Base-by-base conservation (phyloP, 805 yeast genomes). In the Cyberlindnera suaveolens region DNA sequence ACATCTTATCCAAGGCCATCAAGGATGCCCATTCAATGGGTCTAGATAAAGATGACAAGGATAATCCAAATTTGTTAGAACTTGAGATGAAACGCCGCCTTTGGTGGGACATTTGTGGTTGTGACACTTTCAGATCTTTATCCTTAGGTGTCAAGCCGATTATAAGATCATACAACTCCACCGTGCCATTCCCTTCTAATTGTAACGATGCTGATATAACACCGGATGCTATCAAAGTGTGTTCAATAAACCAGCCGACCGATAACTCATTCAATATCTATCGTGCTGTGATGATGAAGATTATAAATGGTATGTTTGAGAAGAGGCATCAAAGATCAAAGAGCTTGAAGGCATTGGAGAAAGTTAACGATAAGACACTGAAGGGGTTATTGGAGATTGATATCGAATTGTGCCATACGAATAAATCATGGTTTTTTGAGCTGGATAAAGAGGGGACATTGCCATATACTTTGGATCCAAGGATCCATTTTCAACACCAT, bases 131-230 rank as follows among this genome's bases (percentile, higher is more conserved):
- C 43, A 53, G 58, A 35, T 49, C 61, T 0, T 36, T 57, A 16
- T 50, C 57, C 2, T 27, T 57, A 5, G 61, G 61, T 33, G 47
- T 43, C 1, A 54, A 51, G 38, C 62, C 62, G 5, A 20, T 38
- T 18, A 51, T 57, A 11, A 40, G 44, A 5, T 53, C 61, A 5
- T 56, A 53, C 35, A 34, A 37, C 19, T 54, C 63, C 17, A 32
- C 31, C 2, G 66, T 63, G 1, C 66, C 68, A 14, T 55, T 57
- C 40, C 66, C 65, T 4, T 52, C 63, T 6, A 64, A 64, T 40
- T 53, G 54, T 31, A 52, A 63, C 36, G 68, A 64, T 45, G 44
- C 36, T 4, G 64, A 61, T 35, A 52, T 63, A 29, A 52, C 56
- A 5, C 47, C 49, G 9, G 53, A 53, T n/a, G 46, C 50, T 5